Evolutionary conservation across 208 protist species (phyloP), one percentile per base, ranked within the genome.

Genomic region (Wallacemonas sp.): DNA sequence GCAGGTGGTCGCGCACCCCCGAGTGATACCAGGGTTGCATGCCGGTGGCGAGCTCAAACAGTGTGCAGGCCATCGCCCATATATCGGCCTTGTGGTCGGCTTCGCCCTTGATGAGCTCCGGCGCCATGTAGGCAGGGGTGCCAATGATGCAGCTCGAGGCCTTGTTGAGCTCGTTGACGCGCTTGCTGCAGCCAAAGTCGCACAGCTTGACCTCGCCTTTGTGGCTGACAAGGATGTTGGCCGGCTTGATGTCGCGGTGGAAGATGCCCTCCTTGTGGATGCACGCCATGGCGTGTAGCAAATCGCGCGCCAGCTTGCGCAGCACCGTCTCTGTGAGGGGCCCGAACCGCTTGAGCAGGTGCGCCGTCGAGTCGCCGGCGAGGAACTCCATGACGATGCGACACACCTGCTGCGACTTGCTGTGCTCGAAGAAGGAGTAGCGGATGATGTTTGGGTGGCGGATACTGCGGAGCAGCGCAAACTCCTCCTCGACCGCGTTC

Each of bases 151-250:
- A 93, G 59, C 77, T 92, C 36, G 85, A 68, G 16, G 89, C 81
- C 63, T 89, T 92, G 71, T 74, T 92, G 28, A 93, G 76, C 67
- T 97, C 89, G 41, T 81, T 82, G 11, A 97, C 75, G n/a, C 89
- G 84, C 69, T 95, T 97, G 66, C 86, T 90, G 65, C 88, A 95
- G 23, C 93, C 93, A 76, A 97, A 97, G 63, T 97, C 93, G 63
- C 90, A 92, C 44, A 97, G 67, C 70, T 97, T 97, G 14, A 97
- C 89, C 54, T 88, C 77, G 16, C 90, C 93, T 45, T 76, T 61
- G 59, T 91, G 79, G 50, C 82, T 91, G 7, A 97, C 83, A 12
- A 97, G 79, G 61, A 97, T 92, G 64, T 97, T 97, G 3, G 91
- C 93, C 2, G 88, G 86, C 61, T 97, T 97, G 74, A 97, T 94